Percentiles rank a stretch among this genome's conserved stretches.
These are phyloP conservation scores for Thymus quinquecostatus DNA, from an alignment of 257 asterid genomes.

Conservation along the genomic window DNA sequence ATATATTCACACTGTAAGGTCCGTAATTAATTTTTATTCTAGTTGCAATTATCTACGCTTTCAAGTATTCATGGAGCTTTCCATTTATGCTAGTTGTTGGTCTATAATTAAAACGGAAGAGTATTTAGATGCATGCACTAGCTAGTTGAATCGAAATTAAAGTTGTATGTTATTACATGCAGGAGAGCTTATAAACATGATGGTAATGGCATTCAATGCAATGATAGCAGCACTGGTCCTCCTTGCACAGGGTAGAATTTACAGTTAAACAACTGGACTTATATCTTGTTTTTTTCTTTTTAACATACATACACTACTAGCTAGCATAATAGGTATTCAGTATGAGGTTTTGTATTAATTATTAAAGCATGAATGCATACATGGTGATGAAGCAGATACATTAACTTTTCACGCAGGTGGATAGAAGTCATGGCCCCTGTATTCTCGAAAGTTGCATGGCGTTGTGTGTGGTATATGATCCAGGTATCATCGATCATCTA, in stretches of 20 bases:
- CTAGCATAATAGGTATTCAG: too few relatives aligned
- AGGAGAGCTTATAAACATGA: conserved; percentile 75
- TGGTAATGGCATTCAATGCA: conserved; percentile 57
- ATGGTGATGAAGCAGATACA: neutral
- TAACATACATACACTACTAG: too few relatives aligned
- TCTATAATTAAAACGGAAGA: neutral
- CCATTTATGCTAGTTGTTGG: too few relatives aligned
- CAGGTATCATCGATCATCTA: conserved; percentile 51
- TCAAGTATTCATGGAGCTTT: too few relatives aligned
- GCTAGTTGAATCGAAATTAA: neutral
- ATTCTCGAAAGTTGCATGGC: conserved; percentile 80
- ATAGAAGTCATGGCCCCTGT: conserved; percentile 98
- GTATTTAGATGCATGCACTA: neutral
- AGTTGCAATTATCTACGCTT: too few relatives aligned
- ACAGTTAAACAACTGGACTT: conserved; percentile 31
- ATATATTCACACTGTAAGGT: too few relatives aligned
- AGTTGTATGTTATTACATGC: conserved; percentile 11
- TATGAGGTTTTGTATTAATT: too few relatives aligned
- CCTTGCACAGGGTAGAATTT: conserved; percentile 89
- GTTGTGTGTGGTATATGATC: conserved; percentile 88
- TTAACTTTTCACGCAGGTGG: conserved; percentile 52
- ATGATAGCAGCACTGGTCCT: conserved; percentile 64
- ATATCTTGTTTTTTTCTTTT: neutral
- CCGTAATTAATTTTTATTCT: too few relatives aligned
- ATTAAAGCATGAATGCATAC: too few relatives aligned